Evolutionary conservation across 371 early-diverging fungal genomes (phyloP).

Genomic region (Syncephalastrum sp.): DNA sequence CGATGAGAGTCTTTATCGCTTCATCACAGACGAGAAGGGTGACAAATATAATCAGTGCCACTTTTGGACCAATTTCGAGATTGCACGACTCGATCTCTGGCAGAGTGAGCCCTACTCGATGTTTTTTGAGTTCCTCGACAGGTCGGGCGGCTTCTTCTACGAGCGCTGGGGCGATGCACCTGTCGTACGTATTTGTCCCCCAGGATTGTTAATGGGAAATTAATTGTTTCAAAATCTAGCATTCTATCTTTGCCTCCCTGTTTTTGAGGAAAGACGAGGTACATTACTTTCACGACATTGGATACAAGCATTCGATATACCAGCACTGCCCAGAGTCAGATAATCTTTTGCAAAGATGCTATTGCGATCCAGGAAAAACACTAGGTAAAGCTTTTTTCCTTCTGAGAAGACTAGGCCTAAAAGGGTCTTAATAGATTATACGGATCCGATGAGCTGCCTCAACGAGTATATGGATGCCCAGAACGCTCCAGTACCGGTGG

Average conservation of each 20-base stretch:
- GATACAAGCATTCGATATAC: constrained; percentile 71
- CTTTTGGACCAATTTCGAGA: constrained; percentile 94
- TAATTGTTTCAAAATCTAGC: constrained; percentile 21
- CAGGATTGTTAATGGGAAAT: no score
- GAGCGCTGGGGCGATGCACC: constrained; percentile 21
- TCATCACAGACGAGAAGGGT: constrained; percentile 38
- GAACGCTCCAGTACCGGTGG: constrained; percentile 6
- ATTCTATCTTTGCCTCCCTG: constrained; percentile 78
- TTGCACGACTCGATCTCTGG: constrained; percentile 81
- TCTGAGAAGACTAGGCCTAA: not conserved
- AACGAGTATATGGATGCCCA: constrained; percentile 33
- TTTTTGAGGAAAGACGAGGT: constrained; percentile 66
- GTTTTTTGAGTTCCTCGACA: constrained; percentile 48
- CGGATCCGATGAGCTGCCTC: constrained; percentile 40
- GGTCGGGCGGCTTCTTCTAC: constrained; percentile 72
- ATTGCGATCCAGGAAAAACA: constrained; percentile 31
- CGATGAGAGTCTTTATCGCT: constrained; percentile 35
- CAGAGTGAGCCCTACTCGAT: constrained; percentile 58
- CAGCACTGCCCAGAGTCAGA: constrained; percentile 66
- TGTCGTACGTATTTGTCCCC: constrained; percentile 18
- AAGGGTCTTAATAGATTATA: constrained; percentile 25
- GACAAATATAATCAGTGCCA: constrained; percentile 67
- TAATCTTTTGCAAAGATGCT: constrained; percentile 20
- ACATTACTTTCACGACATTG: constrained; percentile 90
- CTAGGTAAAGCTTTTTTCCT: constrained; percentile 20